phyloP scores from a whole-genome alignment of 1,284 basidiomycete genomes.

The Coniferiporia weirii region DNA sequence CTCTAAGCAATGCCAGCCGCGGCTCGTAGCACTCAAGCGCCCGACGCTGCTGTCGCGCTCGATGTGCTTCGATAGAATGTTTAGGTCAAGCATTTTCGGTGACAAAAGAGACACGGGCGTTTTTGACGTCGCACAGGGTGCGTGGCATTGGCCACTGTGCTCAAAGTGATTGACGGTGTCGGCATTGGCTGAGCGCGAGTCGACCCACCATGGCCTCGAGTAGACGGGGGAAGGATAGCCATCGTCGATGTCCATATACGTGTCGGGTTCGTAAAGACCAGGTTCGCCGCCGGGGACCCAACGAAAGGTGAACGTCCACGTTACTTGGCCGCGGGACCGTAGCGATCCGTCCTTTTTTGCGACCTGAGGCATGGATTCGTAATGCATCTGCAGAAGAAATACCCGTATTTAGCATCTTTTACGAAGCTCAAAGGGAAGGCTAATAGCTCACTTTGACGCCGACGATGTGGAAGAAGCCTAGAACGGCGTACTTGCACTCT shows the following conservation, averaged over 20 bases:
- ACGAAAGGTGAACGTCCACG: constrained; percentile 5
- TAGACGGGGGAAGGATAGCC: not conserved
- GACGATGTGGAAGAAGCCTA: constrained; percentile 10
- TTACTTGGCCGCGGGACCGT: not conserved
- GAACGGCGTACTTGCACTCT: not conserved
- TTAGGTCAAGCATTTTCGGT: not conserved
- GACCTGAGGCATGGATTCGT: not conserved
- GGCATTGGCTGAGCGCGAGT: not conserved
- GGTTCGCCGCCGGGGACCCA: constrained; percentile 1
- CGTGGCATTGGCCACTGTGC: not conserved
- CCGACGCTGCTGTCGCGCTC: not conserved
- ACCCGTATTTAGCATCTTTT: not conserved
- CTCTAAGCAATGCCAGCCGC: constrained; percentile 4
- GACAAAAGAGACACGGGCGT: not conserved
- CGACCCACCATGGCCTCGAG: constrained; percentile 1
- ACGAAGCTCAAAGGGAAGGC: not conserved
- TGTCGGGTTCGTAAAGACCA: not conserved
- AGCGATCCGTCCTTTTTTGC: not conserved
- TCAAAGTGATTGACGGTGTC: not conserved
- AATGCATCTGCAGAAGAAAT: not conserved
- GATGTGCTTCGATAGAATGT: not conserved
- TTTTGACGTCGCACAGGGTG: not conserved
- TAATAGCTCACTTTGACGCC: not conserved
- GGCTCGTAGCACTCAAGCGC: not conserved
- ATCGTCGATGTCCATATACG: not conserved